Base-by-base conservation (phyloP, 768 basidiomycete species). In the Mycena vulgaris region DNA sequence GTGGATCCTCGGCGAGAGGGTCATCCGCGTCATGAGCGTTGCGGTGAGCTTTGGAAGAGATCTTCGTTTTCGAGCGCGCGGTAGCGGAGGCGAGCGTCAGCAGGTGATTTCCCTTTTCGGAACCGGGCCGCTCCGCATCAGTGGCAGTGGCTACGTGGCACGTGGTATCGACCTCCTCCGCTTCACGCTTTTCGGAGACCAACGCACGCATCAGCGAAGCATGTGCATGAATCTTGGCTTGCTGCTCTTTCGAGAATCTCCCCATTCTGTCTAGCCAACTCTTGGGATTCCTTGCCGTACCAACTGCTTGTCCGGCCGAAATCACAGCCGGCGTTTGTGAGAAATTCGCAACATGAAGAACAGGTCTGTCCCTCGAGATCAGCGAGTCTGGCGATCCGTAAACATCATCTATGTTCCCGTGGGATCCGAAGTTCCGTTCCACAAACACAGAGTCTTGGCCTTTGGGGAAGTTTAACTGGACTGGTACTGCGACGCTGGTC, bases 341-440 rank as follows among this genome's bases (percentile, higher is more conserved):
- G 16, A 65, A 65, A 14, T 65, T 57, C 0, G 63, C 53, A 3
- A 65, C 42, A 28, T 56, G 63, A 1, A 65, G n/a, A 4, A 57
- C 5, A 3, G 63, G 52, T 8, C 48, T 30, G 0, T 69, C 40
- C 14, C 14, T 16, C 6, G 40, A 16, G 0, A 78, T 70, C 0
- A 78, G 28, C 2, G 67, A 61, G 21, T 78, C 77, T 7, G 73
- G 9, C 19, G 62, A 49, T 1, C 67, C 75, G 28, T 69, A 64
- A 2, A 66, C 5, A 3, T 64, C 65, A 5, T 69, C 66, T 16
- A 35, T 23, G 19, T 70, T 62, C 16, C 61, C 62, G n/a, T 68
- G 35, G 0, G 19, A 23, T 1, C 5, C 23, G 28, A 77, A 47
- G 17, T 53, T 17, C 7, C 72, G 23, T 56, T 77, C 73, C 1